Base-by-base conservation (phyloP, 1,284 basidiomycete genomes). In the Ustilago lituana region DNA sequence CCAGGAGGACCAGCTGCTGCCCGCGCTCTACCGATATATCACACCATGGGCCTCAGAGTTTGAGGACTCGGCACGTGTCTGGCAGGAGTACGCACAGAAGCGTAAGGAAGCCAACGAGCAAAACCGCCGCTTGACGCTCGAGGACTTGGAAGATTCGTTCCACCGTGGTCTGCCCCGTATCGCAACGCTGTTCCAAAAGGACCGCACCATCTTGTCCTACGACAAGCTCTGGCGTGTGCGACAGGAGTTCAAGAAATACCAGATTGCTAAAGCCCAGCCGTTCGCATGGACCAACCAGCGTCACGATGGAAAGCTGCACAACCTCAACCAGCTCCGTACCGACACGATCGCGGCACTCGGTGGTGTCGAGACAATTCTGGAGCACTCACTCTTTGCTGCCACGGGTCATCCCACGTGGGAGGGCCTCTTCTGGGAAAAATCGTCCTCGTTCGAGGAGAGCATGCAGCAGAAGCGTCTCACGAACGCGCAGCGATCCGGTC, bases 21-120 rank as follows among this genome's bases (percentile, higher is more conserved):
- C 95, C 32, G 98, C 97, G 83, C 83, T 98, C 84, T 98, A 97
- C 85, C 92, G 95, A 55, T 98, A 98, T 84, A 88, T 98, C 20
- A 93, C 97, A 80, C 95, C 95, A 24, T 98, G 96, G 96, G 94
- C 98, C 82, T 92, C 95, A 1, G 96, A 99, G 83, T 98, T 99
- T 85, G 84, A 96, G 69, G 96, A 99, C 82, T 96, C 93, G 5
- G 94, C 94, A 35, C 92, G 96, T 69, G 96, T 98, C 24, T 99
- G 96, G 96, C 93, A 92, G 3, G 96, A 99, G 84, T 98, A 99
- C 83, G 96, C 96, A 0, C 92, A 97, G 92, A 99, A 98, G 87
- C 87, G 96, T 71, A 98, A 98, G 84, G 96, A 99, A 82, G 96
- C 95, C 19, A 95, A 94, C 69, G 94, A 95, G 3, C 93, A 97